Evolutionary conservation across 2,329 filamentous ascomycete genomes (phyloP).

Genomic region (Cladophialophora exuberans): DNA sequence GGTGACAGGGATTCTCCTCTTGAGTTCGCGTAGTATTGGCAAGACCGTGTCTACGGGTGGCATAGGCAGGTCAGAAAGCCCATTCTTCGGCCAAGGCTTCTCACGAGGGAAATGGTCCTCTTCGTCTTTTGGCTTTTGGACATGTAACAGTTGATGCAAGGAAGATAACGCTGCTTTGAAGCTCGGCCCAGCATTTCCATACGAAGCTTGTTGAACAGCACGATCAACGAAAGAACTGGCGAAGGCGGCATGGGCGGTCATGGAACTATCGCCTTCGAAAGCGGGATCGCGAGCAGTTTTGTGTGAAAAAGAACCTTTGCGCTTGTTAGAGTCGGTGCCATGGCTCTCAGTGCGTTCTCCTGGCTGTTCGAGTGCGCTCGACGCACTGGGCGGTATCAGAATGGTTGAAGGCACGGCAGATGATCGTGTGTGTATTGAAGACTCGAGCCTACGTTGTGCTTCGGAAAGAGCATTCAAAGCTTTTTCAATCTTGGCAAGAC

Average conservation of each 20-base stretch:
- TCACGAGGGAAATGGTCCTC: not conserved
- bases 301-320: too few relatives aligned
- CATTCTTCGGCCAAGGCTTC: not conserved
- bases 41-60: not conserved
- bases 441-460: too few relatives aligned
- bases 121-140: not conserved
- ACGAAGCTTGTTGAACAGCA: not conserved
- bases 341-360: not conserved
- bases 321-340: too few relatives aligned
- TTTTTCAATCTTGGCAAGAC: not conserved
- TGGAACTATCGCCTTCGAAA: not conserved
- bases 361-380: not conserved
- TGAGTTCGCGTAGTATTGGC: not conserved
- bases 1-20: not conserved
- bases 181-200: not conserved
- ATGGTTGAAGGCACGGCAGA: too few relatives aligned
- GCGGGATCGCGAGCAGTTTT: not conserved
- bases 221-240: not conserved
- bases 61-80: not conserved
- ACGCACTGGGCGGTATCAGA: not conserved
- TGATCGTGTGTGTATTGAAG: too few relatives aligned
- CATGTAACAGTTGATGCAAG: not conserved
- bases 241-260: not conserved
- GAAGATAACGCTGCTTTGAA: not conserved
- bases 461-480: too few relatives aligned